Conservation (phyloP, 371 early-diverging fungal genomes). For the Ordospora colligata region DNA sequence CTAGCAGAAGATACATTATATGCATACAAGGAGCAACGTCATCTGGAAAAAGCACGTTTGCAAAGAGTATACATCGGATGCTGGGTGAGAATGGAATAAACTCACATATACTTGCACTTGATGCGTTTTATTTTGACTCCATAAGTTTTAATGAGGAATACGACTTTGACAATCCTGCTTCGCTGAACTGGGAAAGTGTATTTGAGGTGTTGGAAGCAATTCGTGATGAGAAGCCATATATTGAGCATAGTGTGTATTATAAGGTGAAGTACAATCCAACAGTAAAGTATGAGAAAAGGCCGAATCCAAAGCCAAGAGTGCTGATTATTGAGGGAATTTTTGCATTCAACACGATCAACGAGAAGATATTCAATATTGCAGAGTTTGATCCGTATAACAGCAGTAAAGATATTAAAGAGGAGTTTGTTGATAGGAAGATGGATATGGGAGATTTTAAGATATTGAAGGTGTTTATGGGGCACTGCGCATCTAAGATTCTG, state of each 20-base stretch:
- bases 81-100: not conserved
- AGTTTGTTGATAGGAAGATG: slow-evolving; percentile 6
- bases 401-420: slow-evolving; percentile 12
- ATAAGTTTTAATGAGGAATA: not conserved
- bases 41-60: slow-evolving; percentile 33
- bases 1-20: slow-evolving; percentile 1
- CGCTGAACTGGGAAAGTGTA: slow-evolving; percentile 41
- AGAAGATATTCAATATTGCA: slow-evolving; percentile 31
- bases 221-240: not conserved
- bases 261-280: not conserved
- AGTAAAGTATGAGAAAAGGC: not conserved
- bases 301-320: slow-evolving; percentile 24
- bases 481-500: slow-evolving; percentile 10
- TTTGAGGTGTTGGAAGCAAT: slow-evolving; percentile 13
- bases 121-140: slow-evolving; percentile 18
- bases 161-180: slow-evolving; percentile 52
- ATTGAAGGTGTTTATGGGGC: slow-evolving; percentile 16
- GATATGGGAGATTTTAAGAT: not conserved
- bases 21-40: slow-evolving; percentile 29
- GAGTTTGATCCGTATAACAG: slow-evolving; percentile 28
- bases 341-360: slow-evolving; percentile 37
- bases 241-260: slow-evolving; percentile 10
- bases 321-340: slow-evolving; percentile 52
- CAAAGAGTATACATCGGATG: slow-evolving; percentile 4
- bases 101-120: not conserved